A percentile compares a stretch with the other conserved stretches of the same genome.
Conservation (phyloP, 306 rosid genomes). For the Erythrophleum fordii region DNA sequence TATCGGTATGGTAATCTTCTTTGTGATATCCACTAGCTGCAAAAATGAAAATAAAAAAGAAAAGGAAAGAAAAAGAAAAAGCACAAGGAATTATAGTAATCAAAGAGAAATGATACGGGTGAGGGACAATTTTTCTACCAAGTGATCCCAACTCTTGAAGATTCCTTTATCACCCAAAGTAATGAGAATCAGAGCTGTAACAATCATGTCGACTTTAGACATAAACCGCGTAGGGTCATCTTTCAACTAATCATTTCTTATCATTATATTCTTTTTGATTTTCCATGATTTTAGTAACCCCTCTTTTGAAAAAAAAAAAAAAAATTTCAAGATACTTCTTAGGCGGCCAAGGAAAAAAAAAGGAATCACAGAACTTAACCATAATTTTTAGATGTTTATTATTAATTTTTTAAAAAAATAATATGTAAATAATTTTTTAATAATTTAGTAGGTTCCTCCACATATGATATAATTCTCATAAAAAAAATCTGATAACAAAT, state of each 20-base stretch:
- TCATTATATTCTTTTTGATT: constrained; percentile 51
- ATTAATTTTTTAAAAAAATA: too few species aligned
- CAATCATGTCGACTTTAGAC: constrained; percentile 55
- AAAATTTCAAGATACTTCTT: too few species aligned
- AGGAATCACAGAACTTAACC: too few species aligned
- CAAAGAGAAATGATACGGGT: constrained; percentile 43
- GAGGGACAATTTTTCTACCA: constrained; percentile 46
- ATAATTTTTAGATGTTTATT: too few species aligned
- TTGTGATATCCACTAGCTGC: constrained; percentile 32
- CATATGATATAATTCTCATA: too few species aligned
- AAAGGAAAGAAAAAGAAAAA: constrained; percentile 7
- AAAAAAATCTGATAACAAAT: too few species aligned
- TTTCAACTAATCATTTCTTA: constrained; percentile 42
- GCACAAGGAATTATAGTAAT: constrained; percentile 18
- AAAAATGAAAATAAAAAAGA: constrained; percentile 10
- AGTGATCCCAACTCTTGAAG: constrained; percentile 48
- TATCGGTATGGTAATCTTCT: neutral
- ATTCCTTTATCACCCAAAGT: constrained; percentile 50
- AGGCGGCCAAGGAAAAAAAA: too few species aligned
- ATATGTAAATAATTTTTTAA: too few species aligned
- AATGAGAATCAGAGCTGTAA: constrained; percentile 53
- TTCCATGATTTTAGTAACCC: constrained; percentile 41
- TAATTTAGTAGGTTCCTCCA: too few species aligned
- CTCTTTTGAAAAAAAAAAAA: constrained; percentile 31
- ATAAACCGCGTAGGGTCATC: constrained; percentile 51